These are phyloP conservation scores for Cryphonectria nitschkei DNA, from an alignment of 2,329 filamentous ascomycete species.

Conservation along the genomic window DNA sequence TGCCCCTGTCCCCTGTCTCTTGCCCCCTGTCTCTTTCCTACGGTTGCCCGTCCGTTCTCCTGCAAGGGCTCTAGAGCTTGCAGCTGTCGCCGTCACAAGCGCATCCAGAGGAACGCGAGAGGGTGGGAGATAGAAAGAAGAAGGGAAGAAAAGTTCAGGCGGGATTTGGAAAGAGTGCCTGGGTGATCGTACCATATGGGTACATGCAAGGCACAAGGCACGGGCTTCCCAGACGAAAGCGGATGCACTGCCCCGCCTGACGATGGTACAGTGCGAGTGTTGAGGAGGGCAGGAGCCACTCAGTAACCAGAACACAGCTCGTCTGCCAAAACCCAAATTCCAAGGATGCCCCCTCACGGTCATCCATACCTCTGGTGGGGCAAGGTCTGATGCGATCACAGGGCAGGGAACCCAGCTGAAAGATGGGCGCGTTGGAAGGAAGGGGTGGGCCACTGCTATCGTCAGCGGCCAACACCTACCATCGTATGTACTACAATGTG, in stretches of 20 bases:
- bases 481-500: not conserved
- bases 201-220: constrained; percentile 25
- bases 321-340: constrained; percentile 18
- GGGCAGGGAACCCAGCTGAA: constrained; percentile 6
- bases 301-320: not conserved
- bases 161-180: not conserved
- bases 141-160: not conserved
- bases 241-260: constrained; percentile 20
- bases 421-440: not conserved
- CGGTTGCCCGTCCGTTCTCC: not conserved
- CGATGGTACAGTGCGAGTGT: constrained; percentile 7
- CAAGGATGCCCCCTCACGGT: constrained; percentile 8
- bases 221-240: constrained; percentile 8
- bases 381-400: not conserved
- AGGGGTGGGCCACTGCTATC: not conserved
- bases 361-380: constrained; percentile 2
- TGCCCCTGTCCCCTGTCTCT: not conserved
- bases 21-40: not conserved
- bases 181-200: not conserved
- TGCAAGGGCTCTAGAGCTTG: constrained; percentile 7
- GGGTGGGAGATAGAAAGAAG: not conserved
- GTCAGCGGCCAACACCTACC: not conserved
- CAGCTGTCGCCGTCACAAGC: constrained; percentile 11
- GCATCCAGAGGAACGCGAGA: not conserved
- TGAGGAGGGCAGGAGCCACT: constrained; percentile 4